phyloP scores from a whole-genome alignment of 2,329 filamentous ascomycete genomes.

The Sporothrix schenckii region DNA sequence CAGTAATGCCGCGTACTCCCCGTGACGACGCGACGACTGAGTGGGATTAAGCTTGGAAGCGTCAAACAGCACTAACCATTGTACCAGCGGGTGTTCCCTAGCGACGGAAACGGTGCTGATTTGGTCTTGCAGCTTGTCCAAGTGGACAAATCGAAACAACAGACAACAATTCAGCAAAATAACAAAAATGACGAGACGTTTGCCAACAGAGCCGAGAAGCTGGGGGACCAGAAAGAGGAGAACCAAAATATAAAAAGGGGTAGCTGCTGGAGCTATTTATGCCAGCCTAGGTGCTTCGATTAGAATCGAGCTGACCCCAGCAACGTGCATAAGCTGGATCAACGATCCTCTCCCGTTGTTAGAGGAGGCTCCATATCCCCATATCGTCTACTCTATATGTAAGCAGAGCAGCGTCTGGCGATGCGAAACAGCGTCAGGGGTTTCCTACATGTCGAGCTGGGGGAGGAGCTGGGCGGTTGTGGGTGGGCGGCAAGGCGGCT shows the following conservation, averaged over 20 bases:
- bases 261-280: slow-evolving; percentile 16
- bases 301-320: neutral
- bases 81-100: slow-evolving; percentile 14
- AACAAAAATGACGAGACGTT: neutral
- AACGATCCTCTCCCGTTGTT: neutral
- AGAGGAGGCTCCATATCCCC: neutral
- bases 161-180: neutral
- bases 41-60: neutral
- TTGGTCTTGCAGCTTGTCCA: neutral
- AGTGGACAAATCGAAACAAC: neutral
- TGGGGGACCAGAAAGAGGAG: neutral
- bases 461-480: neutral
- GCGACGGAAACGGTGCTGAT: neutral
- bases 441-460: too few relatives aligned
- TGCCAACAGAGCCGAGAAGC: neutral
- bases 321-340: neutral
- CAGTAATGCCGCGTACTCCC: too few relatives aligned
- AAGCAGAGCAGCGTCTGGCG: neutral
- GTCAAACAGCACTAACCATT: slow-evolving; percentile 16
- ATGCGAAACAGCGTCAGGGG: slow-evolving; percentile 24
- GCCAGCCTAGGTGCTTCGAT: neutral
- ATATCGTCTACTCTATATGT: neutral
- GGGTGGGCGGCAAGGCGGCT: neutral
- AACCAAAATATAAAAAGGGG: neutral
- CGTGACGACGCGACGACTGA: too few relatives aligned